These are phyloP conservation scores for Narthecium ossifragum DNA, from an alignment of 106 monocot genomes.

Conservation along the genomic window DNA sequence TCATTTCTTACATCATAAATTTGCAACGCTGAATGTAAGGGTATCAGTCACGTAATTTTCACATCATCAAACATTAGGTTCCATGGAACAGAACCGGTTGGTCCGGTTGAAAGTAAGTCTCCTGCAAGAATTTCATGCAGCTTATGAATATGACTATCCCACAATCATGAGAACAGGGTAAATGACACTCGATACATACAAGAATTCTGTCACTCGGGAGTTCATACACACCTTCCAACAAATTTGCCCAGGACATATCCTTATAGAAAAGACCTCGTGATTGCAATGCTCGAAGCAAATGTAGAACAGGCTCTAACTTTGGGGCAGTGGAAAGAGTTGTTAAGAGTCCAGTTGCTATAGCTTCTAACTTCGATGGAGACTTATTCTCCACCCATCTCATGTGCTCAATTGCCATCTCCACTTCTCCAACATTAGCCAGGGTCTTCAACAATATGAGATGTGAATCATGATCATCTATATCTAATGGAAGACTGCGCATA, in stretches of 20 bases:
- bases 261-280: constrained; percentile 23
- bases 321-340: constrained; percentile 69
- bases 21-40: not conserved
- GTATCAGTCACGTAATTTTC: too few relatives aligned
- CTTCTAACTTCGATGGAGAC: constrained; percentile 21
- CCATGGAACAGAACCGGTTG: not conserved
- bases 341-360: constrained; percentile 33
- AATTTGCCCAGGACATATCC: constrained; percentile 29
- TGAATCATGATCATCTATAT: constrained; percentile 31
- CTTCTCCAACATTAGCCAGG: constrained; percentile 44
- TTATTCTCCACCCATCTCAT: constrained; percentile 44
- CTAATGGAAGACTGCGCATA: constrained; percentile 24
- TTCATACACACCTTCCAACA: constrained; percentile 16
- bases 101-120: not conserved
- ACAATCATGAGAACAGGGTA: not conserved
- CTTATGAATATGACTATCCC: too few relatives aligned
- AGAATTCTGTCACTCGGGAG: not conserved
- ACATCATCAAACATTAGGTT: too few relatives aligned
- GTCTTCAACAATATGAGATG: constrained; percentile 62
- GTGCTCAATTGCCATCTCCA: constrained; percentile 59
- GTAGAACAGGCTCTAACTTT: constrained; percentile 40
- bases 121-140: not conserved
- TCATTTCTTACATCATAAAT: not conserved
- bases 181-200: not conserved
- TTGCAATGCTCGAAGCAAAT: constrained; percentile 39